These are phyloP conservation scores for Thalassiosira ordinaria DNA, from an alignment of 352 stramenopile genomes.

Conservation along the genomic window DNA sequence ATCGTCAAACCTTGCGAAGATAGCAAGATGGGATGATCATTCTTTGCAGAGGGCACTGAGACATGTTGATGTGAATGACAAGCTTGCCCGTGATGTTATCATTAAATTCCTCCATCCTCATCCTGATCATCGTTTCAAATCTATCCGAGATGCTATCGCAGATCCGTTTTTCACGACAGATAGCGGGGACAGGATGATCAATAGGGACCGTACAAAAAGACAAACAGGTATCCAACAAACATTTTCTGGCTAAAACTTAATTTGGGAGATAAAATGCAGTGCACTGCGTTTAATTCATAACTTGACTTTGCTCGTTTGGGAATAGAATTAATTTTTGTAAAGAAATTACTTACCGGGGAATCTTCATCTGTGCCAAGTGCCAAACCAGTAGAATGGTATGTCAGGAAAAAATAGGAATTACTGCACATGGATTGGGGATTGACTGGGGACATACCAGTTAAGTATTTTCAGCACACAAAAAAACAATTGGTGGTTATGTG, in stretches of 20 bases:
- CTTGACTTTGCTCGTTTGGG: no score
- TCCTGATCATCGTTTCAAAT: conserved; percentile 65
- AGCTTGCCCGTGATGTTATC: conserved; percentile 70
- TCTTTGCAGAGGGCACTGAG: conserved; percentile 71
- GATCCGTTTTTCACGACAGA: conserved; percentile 79
- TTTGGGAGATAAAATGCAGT: no score
- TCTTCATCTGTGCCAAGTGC: no score
- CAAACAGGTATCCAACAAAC: background rate
- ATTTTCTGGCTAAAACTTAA: background rate
- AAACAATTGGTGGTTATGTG: no score
- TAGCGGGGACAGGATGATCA: conserved; percentile 48
- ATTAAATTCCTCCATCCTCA: conserved; percentile 77
- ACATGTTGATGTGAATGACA: conserved; percentile 64
- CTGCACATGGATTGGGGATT: no score
- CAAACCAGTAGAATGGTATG: no score
- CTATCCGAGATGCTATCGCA: conserved; percentile 77
- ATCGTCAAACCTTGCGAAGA: conserved; percentile 82
- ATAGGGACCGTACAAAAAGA: background rate
- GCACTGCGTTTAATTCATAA: no score
- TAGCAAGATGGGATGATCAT: conserved; percentile 79
- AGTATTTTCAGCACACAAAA: no score
- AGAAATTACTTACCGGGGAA: no score
- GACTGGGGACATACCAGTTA: no score
- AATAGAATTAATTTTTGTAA: no score
- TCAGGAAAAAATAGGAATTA: no score